Evolutionary conservation across 2,329 filamentous ascomycete genomes (phyloP).

Genomic region (Botrytis porri): DNA sequence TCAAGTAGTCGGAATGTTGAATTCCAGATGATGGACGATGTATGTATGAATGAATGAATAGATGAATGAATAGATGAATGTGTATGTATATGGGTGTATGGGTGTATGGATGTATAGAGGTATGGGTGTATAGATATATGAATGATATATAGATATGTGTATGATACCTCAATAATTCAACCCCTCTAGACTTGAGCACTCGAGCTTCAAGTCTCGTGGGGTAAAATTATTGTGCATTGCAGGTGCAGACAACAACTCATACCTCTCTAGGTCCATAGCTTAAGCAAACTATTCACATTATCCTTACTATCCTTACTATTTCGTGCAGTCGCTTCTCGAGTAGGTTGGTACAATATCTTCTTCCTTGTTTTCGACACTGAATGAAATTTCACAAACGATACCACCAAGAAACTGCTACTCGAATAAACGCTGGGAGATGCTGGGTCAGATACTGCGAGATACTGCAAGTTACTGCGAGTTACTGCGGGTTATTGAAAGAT

Average conservation of each 20-base stretch:
- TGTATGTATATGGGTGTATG: too few species aligned
- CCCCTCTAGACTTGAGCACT: background rate
- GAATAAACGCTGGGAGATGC: background rate
- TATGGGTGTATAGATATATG: background rate
- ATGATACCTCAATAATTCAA: too few species aligned
- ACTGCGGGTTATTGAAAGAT: background rate
- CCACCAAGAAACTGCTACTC: too few species aligned
- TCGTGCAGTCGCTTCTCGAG: background rate
- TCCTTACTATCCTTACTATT: background rate
- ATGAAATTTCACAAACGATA: too few species aligned
- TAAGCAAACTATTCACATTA: background rate
- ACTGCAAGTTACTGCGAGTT: background rate
- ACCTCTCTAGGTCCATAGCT: background rate
- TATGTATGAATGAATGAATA: background rate
- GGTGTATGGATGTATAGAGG: too few species aligned
- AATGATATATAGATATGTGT: too few species aligned
- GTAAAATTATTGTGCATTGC: background rate
- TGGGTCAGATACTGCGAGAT: background rate
- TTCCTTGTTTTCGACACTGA: background rate
- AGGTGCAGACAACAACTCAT: background rate
- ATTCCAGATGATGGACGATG: constrained; percentile 15
- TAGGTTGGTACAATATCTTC: background rate
- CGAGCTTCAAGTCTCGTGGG: constrained; percentile 4
- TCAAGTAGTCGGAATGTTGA: constrained; percentile 10
- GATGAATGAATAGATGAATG: too few species aligned